phyloP scores from a whole-genome alignment of 208 protist species.

The Crithidia brevicula region DNA sequence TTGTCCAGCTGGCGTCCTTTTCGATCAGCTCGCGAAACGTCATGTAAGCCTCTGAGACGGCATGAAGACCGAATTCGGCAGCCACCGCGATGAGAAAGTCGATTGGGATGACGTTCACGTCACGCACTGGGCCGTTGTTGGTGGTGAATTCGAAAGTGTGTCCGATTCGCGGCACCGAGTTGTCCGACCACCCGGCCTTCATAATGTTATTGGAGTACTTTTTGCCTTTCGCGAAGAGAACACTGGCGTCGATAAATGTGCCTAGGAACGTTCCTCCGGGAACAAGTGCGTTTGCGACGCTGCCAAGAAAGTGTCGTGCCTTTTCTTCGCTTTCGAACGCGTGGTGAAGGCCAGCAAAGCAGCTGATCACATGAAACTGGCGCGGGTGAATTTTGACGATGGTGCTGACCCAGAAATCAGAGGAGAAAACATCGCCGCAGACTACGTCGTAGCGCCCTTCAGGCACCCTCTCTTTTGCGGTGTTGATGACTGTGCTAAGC shows the following conservation, averaged over 20 bases:
- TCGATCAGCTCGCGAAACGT: conserved; percentile 80
- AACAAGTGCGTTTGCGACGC: conserved; percentile 83
- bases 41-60: conserved; percentile 71
- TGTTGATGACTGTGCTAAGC: conserved; percentile 42
- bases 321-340: conserved; percentile 69
- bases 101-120: conserved; percentile 78
- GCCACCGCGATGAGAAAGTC: conserved; percentile 85
- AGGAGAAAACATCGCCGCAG: conserved; percentile 79
- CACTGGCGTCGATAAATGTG: conserved; percentile 70
- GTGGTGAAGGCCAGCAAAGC: conserved; percentile 79
- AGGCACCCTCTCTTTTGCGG: conserved; percentile 40
- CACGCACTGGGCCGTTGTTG: conserved; percentile 43
- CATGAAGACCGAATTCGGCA: conserved; percentile 58
- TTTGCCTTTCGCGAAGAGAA: conserved; percentile 61
- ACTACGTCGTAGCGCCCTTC: conserved; percentile 69
- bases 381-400: conserved; percentile 78
- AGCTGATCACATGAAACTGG: conserved; percentile 85
- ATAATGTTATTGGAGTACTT: conserved; percentile 69
- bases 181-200: conserved; percentile 62
- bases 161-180: conserved; percentile 70
- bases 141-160: conserved; percentile 66
- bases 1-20: conserved; percentile 79
- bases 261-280: conserved; percentile 80
- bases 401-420: conserved; percentile 74
- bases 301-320: conserved; percentile 68